phyloP scores from a whole-genome alignment of 176 grass and related monocot species.

The Triticum aestivum region IWGSC_CS_RefSeq_v2.1 NC_057800.1:635375629-635376128 shows the following conservation, averaged over 20 bases:
- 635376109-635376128: not conserved
- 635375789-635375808: not conserved
- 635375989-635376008: not conserved
- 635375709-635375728: constrained; percentile 15
- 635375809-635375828: not conserved
- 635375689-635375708: constrained; percentile 31
- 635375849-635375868: not conserved
- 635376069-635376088: not conserved
- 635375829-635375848: not conserved
- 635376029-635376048: not conserved
- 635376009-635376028: not conserved
- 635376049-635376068: not conserved
- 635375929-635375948: not conserved
- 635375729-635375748: not conserved
- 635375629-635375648: not conserved
- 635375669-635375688: not conserved
- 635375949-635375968: not conserved
- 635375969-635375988: not conserved
- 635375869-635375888: not conserved
- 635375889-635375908: not conserved
- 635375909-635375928: not conserved
- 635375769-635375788: not conserved
- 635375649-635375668: not conserved
- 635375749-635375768: not conserved
- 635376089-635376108: not conserved